A percentile compares a stretch with the other conserved stretches of the same genome.
These are phyloP conservation scores for Lepidium didymum DNA, from an alignment of 345 rosid genomes.

Conservation along the genomic window DNA sequence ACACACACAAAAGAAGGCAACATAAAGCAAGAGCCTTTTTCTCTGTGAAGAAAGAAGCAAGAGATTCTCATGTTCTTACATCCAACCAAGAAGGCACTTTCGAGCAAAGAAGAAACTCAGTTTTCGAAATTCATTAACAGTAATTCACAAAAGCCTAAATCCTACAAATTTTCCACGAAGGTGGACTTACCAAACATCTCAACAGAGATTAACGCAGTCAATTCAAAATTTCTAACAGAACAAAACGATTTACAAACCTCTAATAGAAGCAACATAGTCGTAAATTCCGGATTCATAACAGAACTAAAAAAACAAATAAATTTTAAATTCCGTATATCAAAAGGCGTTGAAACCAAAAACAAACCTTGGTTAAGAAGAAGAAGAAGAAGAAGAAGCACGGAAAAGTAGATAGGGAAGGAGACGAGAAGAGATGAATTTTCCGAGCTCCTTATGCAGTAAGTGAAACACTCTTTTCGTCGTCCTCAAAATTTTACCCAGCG, in stretches of 20 bases:
- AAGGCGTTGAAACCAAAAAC: not conserved
- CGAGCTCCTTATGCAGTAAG: slow-evolving; percentile 3
- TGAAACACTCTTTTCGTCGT: slow-evolving; percentile 19
- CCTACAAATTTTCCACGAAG: not conserved
- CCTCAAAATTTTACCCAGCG: slow-evolving; percentile 3
- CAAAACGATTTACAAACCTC: not conserved
- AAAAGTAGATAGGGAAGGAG: not conserved
- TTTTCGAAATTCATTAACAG: not conserved
- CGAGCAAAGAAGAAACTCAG: not conserved
- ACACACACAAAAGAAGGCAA: not conserved
- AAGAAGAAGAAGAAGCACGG: not conserved
- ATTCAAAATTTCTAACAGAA: not conserved
- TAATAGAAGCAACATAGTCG: not conserved
- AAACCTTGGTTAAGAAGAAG: not conserved
- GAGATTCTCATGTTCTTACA: not conserved
- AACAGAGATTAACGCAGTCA: not conserved
- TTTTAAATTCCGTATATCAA: not conserved
- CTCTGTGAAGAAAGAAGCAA: not conserved
- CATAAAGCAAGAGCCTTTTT: not conserved
- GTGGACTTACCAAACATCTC: not conserved
- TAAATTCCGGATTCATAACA: not conserved
- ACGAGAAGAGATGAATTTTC: slow-evolving; percentile 3
- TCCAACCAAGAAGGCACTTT: not conserved
- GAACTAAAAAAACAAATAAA: not conserved
- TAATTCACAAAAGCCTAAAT: not conserved